These are phyloP conservation scores for Barnettozyma hawaiiensis DNA, from an alignment of 1,139 yeast genomes.

Conservation along the genomic window DNA sequence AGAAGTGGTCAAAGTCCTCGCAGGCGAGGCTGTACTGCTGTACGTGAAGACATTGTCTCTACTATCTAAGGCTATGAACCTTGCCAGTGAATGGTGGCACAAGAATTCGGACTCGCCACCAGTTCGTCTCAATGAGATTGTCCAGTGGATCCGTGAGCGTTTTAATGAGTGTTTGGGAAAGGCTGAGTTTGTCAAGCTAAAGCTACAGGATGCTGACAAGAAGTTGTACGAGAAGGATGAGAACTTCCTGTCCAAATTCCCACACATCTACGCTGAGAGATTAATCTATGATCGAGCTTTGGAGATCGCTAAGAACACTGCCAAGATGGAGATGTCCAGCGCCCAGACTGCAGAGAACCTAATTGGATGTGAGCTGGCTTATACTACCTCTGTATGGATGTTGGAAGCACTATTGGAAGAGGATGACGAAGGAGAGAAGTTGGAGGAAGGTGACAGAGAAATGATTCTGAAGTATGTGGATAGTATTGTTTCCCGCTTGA, in stretches of 20 bases:
- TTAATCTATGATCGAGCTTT: constrained; percentile 87
- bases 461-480: constrained; percentile 74
- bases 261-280: constrained; percentile 63
- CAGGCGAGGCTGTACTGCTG: constrained; percentile 81
- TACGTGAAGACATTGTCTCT: constrained; percentile 80
- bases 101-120: constrained; percentile 35
- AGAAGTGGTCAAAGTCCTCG: constrained; percentile 51
- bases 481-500: constrained; percentile 65
- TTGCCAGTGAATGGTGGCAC: constrained; percentile 89
- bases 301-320: constrained; percentile 88
- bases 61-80: constrained; percentile 77
- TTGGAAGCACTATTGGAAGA: constrained; percentile 74
- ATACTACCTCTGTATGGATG: constrained; percentile 95
- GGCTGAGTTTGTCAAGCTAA: constrained; percentile 60
- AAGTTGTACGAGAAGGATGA: constrained; percentile 15
- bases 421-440: constrained; percentile 32
- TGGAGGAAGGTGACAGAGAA: constrained; percentile 65
- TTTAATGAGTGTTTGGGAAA: constrained; percentile 86
- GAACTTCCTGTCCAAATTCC: constrained; percentile 11
- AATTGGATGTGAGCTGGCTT: constrained; percentile 77
- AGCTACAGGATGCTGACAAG: constrained; percentile 48
- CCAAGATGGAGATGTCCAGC: constrained; percentile 75
- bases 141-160: constrained; percentile 87
- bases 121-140: constrained; percentile 62
- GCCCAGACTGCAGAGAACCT: constrained; percentile 39